Evolutionary conservation across 495 filamentous ascomycete species (phyloP), one percentile per base, ranked within the genome.

Genomic region (Annulohypoxylon bovei): DNA sequence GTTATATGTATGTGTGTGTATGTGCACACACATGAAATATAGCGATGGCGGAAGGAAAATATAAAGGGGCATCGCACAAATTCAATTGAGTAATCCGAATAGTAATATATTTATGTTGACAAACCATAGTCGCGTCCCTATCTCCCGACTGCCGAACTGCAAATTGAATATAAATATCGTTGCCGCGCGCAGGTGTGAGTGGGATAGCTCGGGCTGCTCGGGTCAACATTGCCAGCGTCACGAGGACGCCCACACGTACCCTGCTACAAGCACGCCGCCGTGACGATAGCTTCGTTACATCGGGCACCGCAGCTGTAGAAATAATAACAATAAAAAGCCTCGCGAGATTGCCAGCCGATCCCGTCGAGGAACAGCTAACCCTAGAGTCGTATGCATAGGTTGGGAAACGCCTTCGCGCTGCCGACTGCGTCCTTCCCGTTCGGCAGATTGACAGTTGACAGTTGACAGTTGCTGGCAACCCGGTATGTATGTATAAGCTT

Each of bases 371-470:
- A 18, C 6, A 11, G n/a, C 39, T 32, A 20, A 12, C 18, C 12
- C n/a, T 42, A 68, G 53, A 42, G 60, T 63, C 39, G 60, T 35
- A 64, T 58, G 59, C 54, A 61, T 49, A n/a, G 35, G 23, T 54
- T 50, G 47, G 16, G 52, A 25, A 46, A 59, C 14, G 39, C 22
- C 32, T 35, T 35, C 8, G 33, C 16, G 40, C 58, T 68, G 22
- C 57, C 65, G 58, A 62, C 11, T 62, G 40, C 65, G n/a, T 62
- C 65, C 58, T 68, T 68, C 58, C 65, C 55, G 58, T 62, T 68
- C 65, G 65, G 65, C 65, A 67, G 56, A 67, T 67, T 35, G 37
- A 9, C 46, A 27, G n/a, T n/a, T n/a, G n/a, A n/a, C n/a, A 25
- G 22, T 16, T 16, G 47, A 39, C 55, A 54, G 65, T 58, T 46